phyloP scores from a whole-genome alignment of 208 protist genomes.

The Trypanosoma lewisi region DNA sequence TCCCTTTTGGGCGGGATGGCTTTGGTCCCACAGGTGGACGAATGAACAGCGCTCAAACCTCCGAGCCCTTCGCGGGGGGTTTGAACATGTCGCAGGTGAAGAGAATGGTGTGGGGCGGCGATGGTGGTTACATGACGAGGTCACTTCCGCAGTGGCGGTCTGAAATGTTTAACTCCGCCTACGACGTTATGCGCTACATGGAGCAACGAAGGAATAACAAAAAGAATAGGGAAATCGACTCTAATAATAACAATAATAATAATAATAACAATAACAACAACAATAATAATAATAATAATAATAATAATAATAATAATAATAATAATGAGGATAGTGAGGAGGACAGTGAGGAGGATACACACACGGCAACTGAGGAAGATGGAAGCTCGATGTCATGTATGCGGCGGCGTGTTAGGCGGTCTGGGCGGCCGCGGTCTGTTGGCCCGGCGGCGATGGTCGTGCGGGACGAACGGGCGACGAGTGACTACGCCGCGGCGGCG shows the following conservation, averaged over 20 bases:
- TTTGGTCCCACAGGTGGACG: conserved; percentile 3
- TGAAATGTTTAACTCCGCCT: conserved; percentile 16
- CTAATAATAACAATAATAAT: no score
- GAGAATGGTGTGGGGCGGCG: conserved; percentile 3
- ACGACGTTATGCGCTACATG: conserved; percentile 13
- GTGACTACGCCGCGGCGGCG: conserved; percentile 58
- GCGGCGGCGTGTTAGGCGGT: conserved; percentile 4
- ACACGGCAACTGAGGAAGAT: neutral
- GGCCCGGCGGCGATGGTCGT: conserved; percentile 3
- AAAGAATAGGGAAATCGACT: no score
- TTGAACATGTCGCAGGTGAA: neutral
- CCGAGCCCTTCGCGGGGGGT: neutral
- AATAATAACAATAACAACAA: no score
- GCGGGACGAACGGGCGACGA: conserved; percentile 21
- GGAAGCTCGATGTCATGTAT: no score
- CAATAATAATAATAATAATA: no score
- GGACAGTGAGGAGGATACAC: neutral
- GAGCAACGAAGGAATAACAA: no score
- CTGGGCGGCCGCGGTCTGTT: conserved; percentile 1
- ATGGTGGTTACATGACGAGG: conserved; percentile 9
- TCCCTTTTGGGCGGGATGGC: conserved; percentile 59
- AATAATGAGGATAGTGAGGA: conserved; percentile 14
- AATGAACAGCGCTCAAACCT: neutral
- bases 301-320: no score
- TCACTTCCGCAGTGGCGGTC: conserved; percentile 37